phyloP scores from a whole-genome alignment of 176 grass and related monocot species.

The Chrysopogon serrulatus region DNA sequence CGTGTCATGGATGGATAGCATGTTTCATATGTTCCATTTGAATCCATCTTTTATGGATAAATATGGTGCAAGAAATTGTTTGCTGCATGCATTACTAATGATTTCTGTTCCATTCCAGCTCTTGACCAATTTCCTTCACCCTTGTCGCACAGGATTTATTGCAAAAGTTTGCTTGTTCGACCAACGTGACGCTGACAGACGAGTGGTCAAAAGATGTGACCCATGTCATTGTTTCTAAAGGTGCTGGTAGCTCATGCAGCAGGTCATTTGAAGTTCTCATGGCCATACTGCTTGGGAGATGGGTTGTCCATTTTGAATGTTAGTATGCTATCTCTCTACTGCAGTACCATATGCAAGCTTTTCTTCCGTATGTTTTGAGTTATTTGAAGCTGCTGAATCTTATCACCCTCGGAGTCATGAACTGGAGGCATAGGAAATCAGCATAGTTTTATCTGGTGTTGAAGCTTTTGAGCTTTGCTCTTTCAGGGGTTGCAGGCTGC shows the following conservation, averaged over 20 bases:
- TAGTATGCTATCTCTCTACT: slow-evolving; percentile 1
- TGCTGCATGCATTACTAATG: slow-evolving; percentile 11
- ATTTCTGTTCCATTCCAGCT: background rate
- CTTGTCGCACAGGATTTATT: slow-evolving; percentile 23
- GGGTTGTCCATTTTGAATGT: slow-evolving; percentile 37
- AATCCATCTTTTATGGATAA: slow-evolving; percentile 1
- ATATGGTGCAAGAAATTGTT: background rate
- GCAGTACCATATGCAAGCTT: background rate
- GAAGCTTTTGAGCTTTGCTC: background rate
- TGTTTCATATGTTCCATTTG: background rate
- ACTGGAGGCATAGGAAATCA: background rate
- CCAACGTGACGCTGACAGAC: background rate
- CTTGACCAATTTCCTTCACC: background rate
- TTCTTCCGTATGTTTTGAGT: background rate
- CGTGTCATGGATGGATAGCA: background rate
- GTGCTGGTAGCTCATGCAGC: background rate
- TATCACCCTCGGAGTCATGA: background rate
- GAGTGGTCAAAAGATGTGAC: slow-evolving; percentile 42
- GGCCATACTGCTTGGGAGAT: slow-evolving; percentile 35
- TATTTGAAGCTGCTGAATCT: background rate
- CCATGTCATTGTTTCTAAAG: slow-evolving; percentile 42
- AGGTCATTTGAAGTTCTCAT: slow-evolving; percentile 42
- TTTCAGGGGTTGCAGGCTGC: slow-evolving; percentile 25
- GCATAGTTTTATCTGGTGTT: background rate
- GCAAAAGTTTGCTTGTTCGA: slow-evolving; percentile 27